Evolutionary conservation across 1,284 basidiomycete genomes (phyloP), one percentile per base, ranked within the genome.

Genomic region (Amylostereum areolatum): DNA sequence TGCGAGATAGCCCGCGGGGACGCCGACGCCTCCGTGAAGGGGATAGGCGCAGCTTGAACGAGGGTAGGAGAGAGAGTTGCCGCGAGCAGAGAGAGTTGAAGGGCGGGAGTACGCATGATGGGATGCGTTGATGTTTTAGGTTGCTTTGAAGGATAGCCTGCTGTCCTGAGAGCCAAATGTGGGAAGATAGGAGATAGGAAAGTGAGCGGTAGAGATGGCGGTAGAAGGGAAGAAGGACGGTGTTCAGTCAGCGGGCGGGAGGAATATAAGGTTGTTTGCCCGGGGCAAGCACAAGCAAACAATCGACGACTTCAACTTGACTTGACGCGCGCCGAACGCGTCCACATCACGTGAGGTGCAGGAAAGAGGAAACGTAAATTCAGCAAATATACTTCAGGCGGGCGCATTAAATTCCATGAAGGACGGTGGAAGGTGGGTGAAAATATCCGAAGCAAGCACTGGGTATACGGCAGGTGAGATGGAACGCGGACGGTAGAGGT

Each of bases 381-480:
- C 57, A 51, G 46, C 32, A 50, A 43, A 18, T 18, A 18, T 18
- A 18, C 18, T 18, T 18, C 18, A 18, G 18, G 18, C 18, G 18
- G 18, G 18, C 18, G 18, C 18, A 18, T 18, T 18, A 18, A 18
- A 18, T 18, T 18, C 18, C 18, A 18, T 18, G 18, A 18, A 18
- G 18, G 18, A 18, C 18, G 18, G 18, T 18, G 18, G 18, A 18
- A 18, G 18, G 18, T 18, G 18, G 18, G 18, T 18, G 58, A 49
- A 52, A 58, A 62, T 63, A 65, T 62, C 52, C 49, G 55, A 57
- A 48, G 53, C 44, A 47, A 46, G 41, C 44, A 24, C 39, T 52
- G 54, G 55, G 54, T 57, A 57, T 57, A 55, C 40, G 27, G 39
- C 44, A 24, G 32, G 29, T 36, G 46, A 50, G 52, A 49, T 49